Base-by-base conservation (phyloP, 2,329 filamentous ascomycete species). In the Pseudogymnoascus sp. region DNA sequence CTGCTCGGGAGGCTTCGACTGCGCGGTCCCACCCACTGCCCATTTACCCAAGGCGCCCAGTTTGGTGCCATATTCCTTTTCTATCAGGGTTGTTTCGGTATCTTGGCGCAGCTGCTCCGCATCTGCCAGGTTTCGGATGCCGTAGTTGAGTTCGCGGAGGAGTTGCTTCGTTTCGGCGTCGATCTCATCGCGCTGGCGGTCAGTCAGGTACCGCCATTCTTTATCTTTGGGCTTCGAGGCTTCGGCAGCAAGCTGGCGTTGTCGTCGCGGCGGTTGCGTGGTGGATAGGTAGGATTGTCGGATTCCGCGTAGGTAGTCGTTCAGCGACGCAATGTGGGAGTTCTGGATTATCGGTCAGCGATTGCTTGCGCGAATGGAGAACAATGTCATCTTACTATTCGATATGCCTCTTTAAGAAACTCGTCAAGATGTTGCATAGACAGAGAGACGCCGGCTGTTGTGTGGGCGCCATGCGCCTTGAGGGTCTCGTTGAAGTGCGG, bases 321-420 rank as follows among this genome's bases (percentile, higher is more conserved):
- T 86, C 36, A 99, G 85, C 58, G 88, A 90, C 64, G 83, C 77
- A 64, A 97, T 95, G 72, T 95, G 91, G 6, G 86, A 83, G 72
- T 96, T 94, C 92, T 96, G 70, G 16, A 43, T 7, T 62, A 47
- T 18, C 16, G 28, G 12, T 68, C 63, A 70, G 69, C 47, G 18
- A 65, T 65, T 61, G 61, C 61, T 39, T 12, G 25, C 41, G 38
- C 61, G 61, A 54, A 59, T 36, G 33, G 50, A 61, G 59, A 60
- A 54, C 47, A 35, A 61, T 59, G 66, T 64, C 66, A 67, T 65
- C 82, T 70, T 78, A 95, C 92, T 74, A 97, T 97, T 72, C 88
- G 85, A 76, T 96, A 94, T 60, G 94, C 94, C 76, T 97, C 93
- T 71, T 93, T 92, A 35, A 97, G 79, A 72, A 97, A 99, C 69